A percentile compares a stretch with the other conserved stretches of the same genome.
phyloP scores from a whole-genome alignment of 1,284 basidiomycete genomes.

The Pseudozyma hubeiensis region DNA sequence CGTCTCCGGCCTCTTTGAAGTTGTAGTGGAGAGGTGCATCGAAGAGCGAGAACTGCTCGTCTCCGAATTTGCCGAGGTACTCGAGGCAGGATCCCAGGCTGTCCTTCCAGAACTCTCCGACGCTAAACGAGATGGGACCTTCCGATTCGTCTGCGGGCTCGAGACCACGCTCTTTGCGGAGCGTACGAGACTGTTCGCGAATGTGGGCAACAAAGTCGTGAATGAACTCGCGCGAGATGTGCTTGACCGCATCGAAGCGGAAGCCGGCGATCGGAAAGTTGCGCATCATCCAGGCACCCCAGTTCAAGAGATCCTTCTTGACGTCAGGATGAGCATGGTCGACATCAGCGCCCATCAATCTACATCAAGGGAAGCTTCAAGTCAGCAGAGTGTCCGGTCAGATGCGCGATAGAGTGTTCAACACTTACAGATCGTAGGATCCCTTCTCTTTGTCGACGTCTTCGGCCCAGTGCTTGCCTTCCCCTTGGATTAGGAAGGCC shows the following conservation, averaged over 20 bases:
- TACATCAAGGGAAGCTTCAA: too few species aligned
- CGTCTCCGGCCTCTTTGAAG: constrained; percentile 73
- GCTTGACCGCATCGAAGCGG: constrained; percentile 66
- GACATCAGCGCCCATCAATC: constrained; percentile 72
- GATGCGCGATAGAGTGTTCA: too few species aligned
- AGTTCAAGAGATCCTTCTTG: constrained; percentile 70
- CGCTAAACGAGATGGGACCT: constrained; percentile 53
- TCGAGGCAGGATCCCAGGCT: constrained; percentile 46
- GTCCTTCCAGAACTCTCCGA: constrained; percentile 64
- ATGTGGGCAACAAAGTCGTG: constrained; percentile 73
- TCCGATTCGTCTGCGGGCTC: constrained; percentile 51
- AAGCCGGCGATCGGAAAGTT: constrained; percentile 60
- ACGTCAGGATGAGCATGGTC: constrained; percentile 87
- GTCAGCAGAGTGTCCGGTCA: too few species aligned
- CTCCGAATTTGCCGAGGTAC: constrained; percentile 70
- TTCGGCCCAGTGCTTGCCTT: constrained; percentile 72
- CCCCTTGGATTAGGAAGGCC: constrained; percentile 73
- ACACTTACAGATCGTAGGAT: constrained; percentile 66
- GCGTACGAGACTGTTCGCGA: constrained; percentile 67
- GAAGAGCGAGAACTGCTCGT: constrained; percentile 73
- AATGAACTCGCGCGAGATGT: constrained; percentile 70
- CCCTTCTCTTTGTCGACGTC: constrained; percentile 70
- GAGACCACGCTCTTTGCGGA: constrained; percentile 48
- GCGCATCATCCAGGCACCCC: constrained; percentile 74
- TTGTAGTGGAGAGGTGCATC: constrained; percentile 75